Conservation (phyloP, 2,329 filamentous ascomycete genomes). For the Hypoxylon sp. region DNA sequence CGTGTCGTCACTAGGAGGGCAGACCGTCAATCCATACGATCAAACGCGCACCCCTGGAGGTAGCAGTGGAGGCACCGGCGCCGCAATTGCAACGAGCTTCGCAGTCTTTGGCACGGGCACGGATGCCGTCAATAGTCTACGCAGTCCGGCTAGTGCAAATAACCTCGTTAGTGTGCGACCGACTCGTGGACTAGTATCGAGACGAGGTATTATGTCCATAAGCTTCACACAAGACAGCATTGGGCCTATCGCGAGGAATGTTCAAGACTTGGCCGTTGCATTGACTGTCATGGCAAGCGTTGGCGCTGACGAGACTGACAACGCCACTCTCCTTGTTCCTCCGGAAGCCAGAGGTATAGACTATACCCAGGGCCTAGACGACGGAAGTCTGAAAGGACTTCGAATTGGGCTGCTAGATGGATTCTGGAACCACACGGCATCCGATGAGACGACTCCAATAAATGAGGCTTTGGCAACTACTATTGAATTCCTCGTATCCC, state of each 20-base stretch:
- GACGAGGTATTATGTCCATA: slow-evolving; percentile 68
- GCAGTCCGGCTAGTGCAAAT: slow-evolving; percentile 74
- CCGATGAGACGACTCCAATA: slow-evolving; percentile 70
- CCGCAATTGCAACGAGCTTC: slow-evolving; percentile 69
- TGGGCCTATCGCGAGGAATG: slow-evolving; percentile 67
- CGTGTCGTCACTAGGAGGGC: slow-evolving; percentile 74
- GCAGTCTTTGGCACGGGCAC: slow-evolving; percentile 72
- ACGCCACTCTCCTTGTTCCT: slow-evolving; percentile 66
- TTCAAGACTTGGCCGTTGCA: slow-evolving; percentile 66
- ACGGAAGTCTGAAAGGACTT: slow-evolving; percentile 49
- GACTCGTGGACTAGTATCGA: slow-evolving; percentile 66
- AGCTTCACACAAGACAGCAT: slow-evolving; percentile 70
- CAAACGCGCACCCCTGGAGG: slow-evolving; percentile 73
- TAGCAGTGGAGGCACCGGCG: slow-evolving; percentile 74
- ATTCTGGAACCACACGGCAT: slow-evolving; percentile 69
- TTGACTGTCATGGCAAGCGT: slow-evolving; percentile 68
- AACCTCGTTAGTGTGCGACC: slow-evolving; percentile 72
- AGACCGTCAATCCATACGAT: slow-evolving; percentile 76
- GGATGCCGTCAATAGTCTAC: slow-evolving; percentile 74
- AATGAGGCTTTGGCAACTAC: slow-evolving; percentile 67
- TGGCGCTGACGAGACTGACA: slow-evolving; percentile 67
- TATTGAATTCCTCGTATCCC: slow-evolving; percentile 60
- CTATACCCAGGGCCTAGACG: slow-evolving; percentile 61
- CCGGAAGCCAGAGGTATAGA: slow-evolving; percentile 59
- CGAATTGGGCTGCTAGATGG: slow-evolving; percentile 60